phyloP scores from a whole-genome alignment of 257 asterid genomes.

The Forsythia viridissima region DNA sequence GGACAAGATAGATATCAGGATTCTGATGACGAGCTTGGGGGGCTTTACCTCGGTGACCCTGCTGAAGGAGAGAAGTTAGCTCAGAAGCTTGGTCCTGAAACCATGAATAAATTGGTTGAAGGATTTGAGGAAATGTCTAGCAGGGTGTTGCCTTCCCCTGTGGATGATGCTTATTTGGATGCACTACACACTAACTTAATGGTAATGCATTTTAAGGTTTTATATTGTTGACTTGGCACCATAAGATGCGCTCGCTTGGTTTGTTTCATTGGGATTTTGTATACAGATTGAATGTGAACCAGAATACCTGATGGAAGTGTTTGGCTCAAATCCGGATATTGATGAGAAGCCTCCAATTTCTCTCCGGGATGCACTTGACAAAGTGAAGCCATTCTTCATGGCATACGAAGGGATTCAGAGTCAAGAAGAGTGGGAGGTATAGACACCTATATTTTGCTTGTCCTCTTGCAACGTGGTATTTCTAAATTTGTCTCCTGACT shows the following conservation, averaged over 20 bases:
- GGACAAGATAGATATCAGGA: slow-evolving; percentile 34
- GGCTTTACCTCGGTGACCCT: slow-evolving; percentile 48
- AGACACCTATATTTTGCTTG: background rate
- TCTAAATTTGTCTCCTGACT: background rate
- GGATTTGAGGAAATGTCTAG: slow-evolving; percentile 61
- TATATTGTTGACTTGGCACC: slow-evolving; percentile 2
- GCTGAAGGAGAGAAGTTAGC: slow-evolving; percentile 66
- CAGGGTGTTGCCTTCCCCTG: slow-evolving; percentile 68
- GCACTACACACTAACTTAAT: slow-evolving; percentile 66
- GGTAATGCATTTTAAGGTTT: slow-evolving; percentile 41
- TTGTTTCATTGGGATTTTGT: slow-evolving; percentile 5
- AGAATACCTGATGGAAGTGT: slow-evolving; percentile 80
- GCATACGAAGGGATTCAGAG: slow-evolving; percentile 68
- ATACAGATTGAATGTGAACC: slow-evolving; percentile 89
- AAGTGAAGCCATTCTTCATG: slow-evolving; percentile 90
- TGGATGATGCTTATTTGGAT: slow-evolving; percentile 60
- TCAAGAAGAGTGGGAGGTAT: slow-evolving; percentile 98
- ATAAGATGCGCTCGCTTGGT: slow-evolving; percentile 19
- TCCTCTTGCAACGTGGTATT: background rate
- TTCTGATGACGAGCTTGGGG: slow-evolving; percentile 40
- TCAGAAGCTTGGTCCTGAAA: slow-evolving; percentile 67
- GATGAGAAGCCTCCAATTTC: slow-evolving; percentile 83
- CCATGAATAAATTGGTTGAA: slow-evolving; percentile 53
- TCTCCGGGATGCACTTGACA: slow-evolving; percentile 81
- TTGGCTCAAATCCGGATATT: slow-evolving; percentile 81